Percentiles rank a stretch among this genome's conserved stretches.
Evolutionary conservation across 371 early-diverging fungal genomes (phyloP).

Genomic region (Dentiscutata heterogama): DNA sequence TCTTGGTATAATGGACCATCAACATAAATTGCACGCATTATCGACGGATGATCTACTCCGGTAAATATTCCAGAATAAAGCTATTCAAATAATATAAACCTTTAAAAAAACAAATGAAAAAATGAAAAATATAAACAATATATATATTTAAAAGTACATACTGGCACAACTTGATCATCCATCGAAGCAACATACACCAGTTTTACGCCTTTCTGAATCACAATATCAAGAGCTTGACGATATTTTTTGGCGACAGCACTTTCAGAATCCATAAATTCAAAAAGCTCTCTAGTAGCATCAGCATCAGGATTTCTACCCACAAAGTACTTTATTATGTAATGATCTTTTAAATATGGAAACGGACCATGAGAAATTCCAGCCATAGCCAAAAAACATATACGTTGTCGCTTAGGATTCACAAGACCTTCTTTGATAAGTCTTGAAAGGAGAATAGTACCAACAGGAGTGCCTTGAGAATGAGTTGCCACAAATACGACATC

Average conservation of each 20-base stretch:
- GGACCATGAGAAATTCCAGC: constrained; percentile 94
- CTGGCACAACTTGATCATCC: constrained; percentile 95
- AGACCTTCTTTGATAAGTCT: constrained; percentile 73
- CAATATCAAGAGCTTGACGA: constrained; percentile 70
- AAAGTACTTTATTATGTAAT: constrained; percentile 84
- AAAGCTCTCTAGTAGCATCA: constrained; percentile 91
- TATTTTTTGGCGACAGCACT: constrained; percentile 72
- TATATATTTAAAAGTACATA: constrained; percentile 42
- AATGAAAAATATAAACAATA: background rate
- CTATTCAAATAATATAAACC: constrained; percentile 5
- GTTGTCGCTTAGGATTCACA: constrained; percentile 71
- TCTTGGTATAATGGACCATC: constrained; percentile 75
- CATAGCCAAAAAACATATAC: constrained; percentile 86
- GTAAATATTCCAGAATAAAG: constrained; percentile 91
- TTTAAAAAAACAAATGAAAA: background rate
- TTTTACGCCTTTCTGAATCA: constrained; percentile 75
- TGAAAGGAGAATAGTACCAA: constrained; percentile 79
- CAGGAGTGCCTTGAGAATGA: constrained; percentile 94
- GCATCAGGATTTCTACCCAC: constrained; percentile 63
- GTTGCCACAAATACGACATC: constrained; percentile 88
- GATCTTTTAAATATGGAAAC: constrained; percentile 83
- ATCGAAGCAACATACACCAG: constrained; percentile 76
- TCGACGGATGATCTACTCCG: constrained; percentile 85
- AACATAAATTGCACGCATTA: constrained; percentile 90
- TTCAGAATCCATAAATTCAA: constrained; percentile 87